These are phyloP conservation scores for Phytophthora sp. DNA, from an alignment of 352 stramenopile species.

Conservation along the genomic window DNA sequence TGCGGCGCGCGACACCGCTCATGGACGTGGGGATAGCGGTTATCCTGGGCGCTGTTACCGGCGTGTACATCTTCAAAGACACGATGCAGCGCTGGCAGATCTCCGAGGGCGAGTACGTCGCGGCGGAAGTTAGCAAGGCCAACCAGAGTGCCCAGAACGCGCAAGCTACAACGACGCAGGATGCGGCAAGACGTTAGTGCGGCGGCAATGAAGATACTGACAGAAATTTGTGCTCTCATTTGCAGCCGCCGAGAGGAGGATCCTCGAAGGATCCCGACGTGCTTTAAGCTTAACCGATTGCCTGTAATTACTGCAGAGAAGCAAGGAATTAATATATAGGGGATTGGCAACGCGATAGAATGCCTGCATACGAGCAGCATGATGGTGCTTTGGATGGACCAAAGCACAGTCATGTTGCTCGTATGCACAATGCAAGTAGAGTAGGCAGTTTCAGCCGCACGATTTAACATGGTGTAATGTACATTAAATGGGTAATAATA, in stretches of 20 bases:
- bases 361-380: background rate
- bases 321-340: slow-evolving; percentile 15
- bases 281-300: background rate
- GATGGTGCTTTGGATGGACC: slow-evolving; percentile 7
- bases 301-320: background rate
- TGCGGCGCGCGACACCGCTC: slow-evolving; percentile 60
- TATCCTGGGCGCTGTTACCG: slow-evolving; percentile 56
- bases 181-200: slow-evolving; percentile 13
- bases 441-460: too few relatives aligned
- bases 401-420: too few relatives aligned
- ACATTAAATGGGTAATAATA: too few relatives aligned
- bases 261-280: too few relatives aligned
- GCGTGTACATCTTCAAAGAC: slow-evolving; percentile 84
- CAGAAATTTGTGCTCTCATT: background rate
- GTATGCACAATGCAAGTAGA: too few relatives aligned
- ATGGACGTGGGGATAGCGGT: slow-evolving; percentile 66
- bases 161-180: slow-evolving; percentile 2
- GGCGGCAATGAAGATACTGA: background rate
- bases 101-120: slow-evolving; percentile 37
- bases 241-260: background rate
- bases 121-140: slow-evolving; percentile 27
- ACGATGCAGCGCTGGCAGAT: slow-evolving; percentile 60
- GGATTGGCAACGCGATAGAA: background rate
- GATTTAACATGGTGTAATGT: too few relatives aligned
- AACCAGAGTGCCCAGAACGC: slow-evolving; percentile 19